Percentiles rank a stretch among this genome's conserved stretches.
phyloP scores from a whole-genome alignment of 2,329 filamentous ascomycete species.

The Calonectria fujianensis region DNA sequence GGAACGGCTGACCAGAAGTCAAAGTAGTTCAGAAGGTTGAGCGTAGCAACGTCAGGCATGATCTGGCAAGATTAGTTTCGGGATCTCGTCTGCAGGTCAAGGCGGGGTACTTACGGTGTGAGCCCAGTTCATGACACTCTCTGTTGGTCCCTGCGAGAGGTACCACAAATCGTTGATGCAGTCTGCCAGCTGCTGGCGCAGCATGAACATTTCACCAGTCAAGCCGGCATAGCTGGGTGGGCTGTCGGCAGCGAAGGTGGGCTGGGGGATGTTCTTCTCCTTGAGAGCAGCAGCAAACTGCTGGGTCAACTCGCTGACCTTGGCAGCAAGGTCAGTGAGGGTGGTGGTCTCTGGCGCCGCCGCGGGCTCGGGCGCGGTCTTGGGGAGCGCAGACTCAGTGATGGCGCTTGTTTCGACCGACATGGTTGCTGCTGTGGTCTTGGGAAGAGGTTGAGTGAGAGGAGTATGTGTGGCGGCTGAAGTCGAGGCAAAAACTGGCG shows the following conservation, averaged over 20 bases:
- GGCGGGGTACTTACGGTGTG: conserved; percentile 10
- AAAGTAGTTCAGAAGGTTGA: conserved; percentile 71
- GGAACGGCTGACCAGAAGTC: conserved; percentile 72
- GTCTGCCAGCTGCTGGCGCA: conserved; percentile 66
- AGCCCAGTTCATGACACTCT: conserved; percentile 23
- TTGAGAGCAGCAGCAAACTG: conserved; percentile 63
- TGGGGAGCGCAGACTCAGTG: conserved; percentile 60
- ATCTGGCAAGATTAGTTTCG: not conserved
- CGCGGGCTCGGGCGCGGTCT: not conserved
- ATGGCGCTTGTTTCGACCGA: conserved; percentile 56
- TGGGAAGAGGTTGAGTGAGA: no score
- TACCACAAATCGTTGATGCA: conserved; percentile 67
- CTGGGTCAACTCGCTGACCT: conserved; percentile 66
- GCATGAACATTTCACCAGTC: conserved; percentile 65
- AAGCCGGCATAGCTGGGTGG: conserved; percentile 64
- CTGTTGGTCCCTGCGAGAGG: conserved; percentile 65
- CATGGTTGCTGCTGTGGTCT: conserved; percentile 1
- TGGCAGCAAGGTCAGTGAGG: conserved; percentile 65
- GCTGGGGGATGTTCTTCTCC: conserved; percentile 64
- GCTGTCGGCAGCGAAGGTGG: conserved; percentile 66
- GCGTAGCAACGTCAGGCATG: conserved; percentile 55
- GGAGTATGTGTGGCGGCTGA: not conserved
- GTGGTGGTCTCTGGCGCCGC: conserved; percentile 49
- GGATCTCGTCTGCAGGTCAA: not conserved
- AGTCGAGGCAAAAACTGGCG: not conserved